Percentiles rank a stretch among this genome's conserved stretches.
phyloP scores from a whole-genome alignment of 257 asterid species.

The Lavandula angustifolia region DNA sequence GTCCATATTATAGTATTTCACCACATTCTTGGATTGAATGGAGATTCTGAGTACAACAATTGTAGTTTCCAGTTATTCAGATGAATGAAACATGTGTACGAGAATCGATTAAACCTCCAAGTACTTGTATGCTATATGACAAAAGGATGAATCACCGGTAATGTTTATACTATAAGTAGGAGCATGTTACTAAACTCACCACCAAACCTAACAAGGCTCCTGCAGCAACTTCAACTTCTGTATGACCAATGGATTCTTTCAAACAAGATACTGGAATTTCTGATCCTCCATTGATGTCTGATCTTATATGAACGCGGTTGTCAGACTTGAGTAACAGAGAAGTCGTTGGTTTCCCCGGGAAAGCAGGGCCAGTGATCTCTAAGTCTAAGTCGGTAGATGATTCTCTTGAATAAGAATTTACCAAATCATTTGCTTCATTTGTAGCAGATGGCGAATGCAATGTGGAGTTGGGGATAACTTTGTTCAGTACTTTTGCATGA shows the following conservation, averaged over 20 bases:
- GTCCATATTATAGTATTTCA: too few relatives aligned
- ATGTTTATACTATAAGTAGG: slow-evolving; percentile 29
- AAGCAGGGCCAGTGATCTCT: slow-evolving; percentile 35
- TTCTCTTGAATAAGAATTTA: slow-evolving; percentile 41
- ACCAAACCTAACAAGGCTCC: slow-evolving; percentile 89
- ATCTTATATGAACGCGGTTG: slow-evolving; percentile 28
- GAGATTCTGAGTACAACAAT: neutral
- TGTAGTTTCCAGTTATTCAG: neutral
- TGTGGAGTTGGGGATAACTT: slow-evolving; percentile 41
- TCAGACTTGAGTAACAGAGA: slow-evolving; percentile 48
- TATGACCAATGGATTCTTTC: slow-evolving; percentile 91
- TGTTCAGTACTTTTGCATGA: slow-evolving; percentile 76
- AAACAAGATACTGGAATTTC: slow-evolving; percentile 33
- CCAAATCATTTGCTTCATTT: slow-evolving; percentile 32
- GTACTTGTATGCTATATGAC: neutral
- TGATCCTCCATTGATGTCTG: slow-evolving; percentile 31
- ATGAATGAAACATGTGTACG: slow-evolving; percentile 7
- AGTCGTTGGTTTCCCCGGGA: slow-evolving; percentile 30
- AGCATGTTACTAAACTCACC: slow-evolving; percentile 59
- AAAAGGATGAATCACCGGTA: slow-evolving; percentile 1
- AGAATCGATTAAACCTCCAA: neutral
- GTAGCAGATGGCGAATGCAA: slow-evolving; percentile 37
- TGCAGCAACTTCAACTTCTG: slow-evolving; percentile 77
- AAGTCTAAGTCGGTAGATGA: slow-evolving; percentile 32
- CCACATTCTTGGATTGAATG: neutral